Base-by-base conservation (phyloP, 140 eudicot species). In the Ambrosia hybrid region DNA sequence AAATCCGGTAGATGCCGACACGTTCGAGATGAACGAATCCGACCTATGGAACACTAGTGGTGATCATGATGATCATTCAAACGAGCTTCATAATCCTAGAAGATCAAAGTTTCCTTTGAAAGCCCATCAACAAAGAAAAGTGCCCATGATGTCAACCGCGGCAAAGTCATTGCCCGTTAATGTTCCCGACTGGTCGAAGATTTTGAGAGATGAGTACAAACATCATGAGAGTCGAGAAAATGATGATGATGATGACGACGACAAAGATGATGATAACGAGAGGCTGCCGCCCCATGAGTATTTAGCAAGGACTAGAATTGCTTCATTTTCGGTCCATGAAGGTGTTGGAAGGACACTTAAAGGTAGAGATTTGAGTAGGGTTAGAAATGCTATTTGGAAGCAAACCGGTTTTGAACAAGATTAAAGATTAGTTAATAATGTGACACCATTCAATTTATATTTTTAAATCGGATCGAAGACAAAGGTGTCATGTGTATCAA, bases 351-450 rank as follows among this genome's bases (percentile, higher is more conserved):
- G 88, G 75, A 84, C 85, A 33, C 67, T 84, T 0, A 84, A 84
- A 66, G 88, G 88, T n/a, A 77, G 88, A 74, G 88, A 84, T 73
- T 67, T 84, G 85, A 84, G 88, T 65, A 82, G 86, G 80, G 86
- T 84, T 38, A 80, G 88, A 78, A 84, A 84, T 81, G 88, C 83
- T 16, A 81, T 84, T 77, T 84, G 88, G 88, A 78, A 84, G 78
- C 78, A 84, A 74, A 84, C 83, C 67, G 88, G 89, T 65, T 84
- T 84, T 76, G 83, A 81, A 79, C 79, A 66, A 75, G 86, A 71
- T 84, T 84, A 70, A 57, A 8, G 4, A 57, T 5, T 41, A 41
- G 8, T 41, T 6, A 41, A 21, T 9, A 15, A 4, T 43, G 60
- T 65, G 36, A 56, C 63, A 46, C 21, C 56, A 13, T 64, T 16